phyloP scores from a whole-genome alignment of 164 flowering plant species.

The Litsea cubeba region DNA sequence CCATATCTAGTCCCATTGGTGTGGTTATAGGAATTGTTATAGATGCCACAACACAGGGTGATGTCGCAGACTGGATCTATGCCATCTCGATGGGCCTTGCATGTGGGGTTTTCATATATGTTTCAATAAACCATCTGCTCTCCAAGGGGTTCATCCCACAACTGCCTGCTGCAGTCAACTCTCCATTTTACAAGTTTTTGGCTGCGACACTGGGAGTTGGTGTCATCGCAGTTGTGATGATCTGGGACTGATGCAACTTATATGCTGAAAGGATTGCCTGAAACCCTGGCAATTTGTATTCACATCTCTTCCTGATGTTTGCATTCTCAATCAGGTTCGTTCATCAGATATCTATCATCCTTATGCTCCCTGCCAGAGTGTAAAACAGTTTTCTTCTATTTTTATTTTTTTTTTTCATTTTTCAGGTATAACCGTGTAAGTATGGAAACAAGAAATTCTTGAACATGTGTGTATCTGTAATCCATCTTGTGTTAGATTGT shows the following conservation, averaged over 20 bases:
- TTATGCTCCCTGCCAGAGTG: too few species aligned
- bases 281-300: neutral
- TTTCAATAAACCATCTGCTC: conserved; percentile 59
- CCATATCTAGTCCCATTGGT: conserved; percentile 67
- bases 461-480: too few species aligned
- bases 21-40: conserved; percentile 70
- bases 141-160: conserved; percentile 46
- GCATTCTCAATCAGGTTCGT: neutral
- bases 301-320: neutral
- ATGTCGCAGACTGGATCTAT: conserved; percentile 67
- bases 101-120: conserved; percentile 65
- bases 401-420: too few species aligned
- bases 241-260: conserved; percentile 44
- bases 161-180: conserved; percentile 19
- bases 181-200: conserved; percentile 39
- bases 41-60: conserved; percentile 65
- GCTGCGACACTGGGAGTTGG: conserved; percentile 56
- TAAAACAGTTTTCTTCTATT: too few species aligned
- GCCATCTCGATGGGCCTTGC: conserved; percentile 81
- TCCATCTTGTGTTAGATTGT: too few species aligned
- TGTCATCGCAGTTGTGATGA: conserved; percentile 75
- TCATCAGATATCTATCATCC: neutral
- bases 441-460: too few species aligned
- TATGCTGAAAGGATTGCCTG: neutral
- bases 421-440: too few species aligned